phyloP scores from a whole-genome alignment of 495 filamentous ascomycete genomes.

The Parmelia sp. region DNA sequence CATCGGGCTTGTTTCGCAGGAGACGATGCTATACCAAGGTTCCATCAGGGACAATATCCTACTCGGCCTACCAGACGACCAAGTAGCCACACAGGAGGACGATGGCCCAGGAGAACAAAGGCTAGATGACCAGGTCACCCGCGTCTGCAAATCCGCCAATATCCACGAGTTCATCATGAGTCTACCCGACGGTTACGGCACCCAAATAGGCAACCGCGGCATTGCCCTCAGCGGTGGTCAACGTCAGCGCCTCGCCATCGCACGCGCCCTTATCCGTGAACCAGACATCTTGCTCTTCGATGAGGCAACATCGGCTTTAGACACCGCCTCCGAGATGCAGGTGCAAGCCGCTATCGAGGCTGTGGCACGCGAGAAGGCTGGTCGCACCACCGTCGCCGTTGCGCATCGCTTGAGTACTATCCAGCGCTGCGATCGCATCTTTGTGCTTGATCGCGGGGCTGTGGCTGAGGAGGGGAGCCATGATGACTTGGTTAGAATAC shows the following conservation, averaged over 20 bases:
- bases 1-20: too few species aligned
- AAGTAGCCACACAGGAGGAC: too few species aligned
- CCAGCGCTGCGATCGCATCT: slow-evolving; percentile 37
- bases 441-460: slow-evolving; percentile 33
- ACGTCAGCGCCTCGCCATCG: slow-evolving; percentile 71
- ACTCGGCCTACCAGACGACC: not conserved
- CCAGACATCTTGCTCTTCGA: slow-evolving; percentile 67
- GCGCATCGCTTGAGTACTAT: slow-evolving; percentile 50
- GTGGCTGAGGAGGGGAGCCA: slow-evolving; percentile 34
- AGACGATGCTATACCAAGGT: too few species aligned
- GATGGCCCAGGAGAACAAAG: too few species aligned
- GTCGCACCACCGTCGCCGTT: slow-evolving; percentile 71
- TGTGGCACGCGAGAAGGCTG: slow-evolving; percentile 60
- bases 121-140: too few species aligned
- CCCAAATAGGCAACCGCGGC: slow-evolving; percentile 57
- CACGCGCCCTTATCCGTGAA: slow-evolving; percentile 65
- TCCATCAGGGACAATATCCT: too few species aligned
- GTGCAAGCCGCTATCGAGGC: too few species aligned
- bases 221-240: slow-evolving; percentile 67
- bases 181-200: slow-evolving; percentile 50
- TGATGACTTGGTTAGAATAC: slow-evolving; percentile 24
- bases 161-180: slow-evolving; percentile 57
- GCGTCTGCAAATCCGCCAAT: slow-evolving; percentile 52
- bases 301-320: slow-evolving; percentile 68
- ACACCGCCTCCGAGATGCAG: slow-evolving; percentile 27